phyloP scores from a whole-genome alignment of 257 asterid genomes.

The Solanum rostratum region DNA sequence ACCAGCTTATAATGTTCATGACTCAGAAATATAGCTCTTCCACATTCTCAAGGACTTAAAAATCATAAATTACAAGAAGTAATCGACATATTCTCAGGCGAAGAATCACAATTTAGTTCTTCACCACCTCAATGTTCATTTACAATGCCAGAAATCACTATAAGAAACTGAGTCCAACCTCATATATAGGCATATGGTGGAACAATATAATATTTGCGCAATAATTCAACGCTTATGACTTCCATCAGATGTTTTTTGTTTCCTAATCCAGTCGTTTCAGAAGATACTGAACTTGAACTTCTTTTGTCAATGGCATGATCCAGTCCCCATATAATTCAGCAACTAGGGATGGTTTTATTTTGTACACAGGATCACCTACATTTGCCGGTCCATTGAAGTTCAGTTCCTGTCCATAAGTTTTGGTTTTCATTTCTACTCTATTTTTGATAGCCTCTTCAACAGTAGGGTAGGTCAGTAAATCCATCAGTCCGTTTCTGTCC shows the following conservation, averaged over 20 bases:
- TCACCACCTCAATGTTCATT: background rate
- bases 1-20: background rate
- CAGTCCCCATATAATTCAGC: constrained; percentile 66
- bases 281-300: constrained; percentile 76
- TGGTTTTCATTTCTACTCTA: constrained; percentile 77
- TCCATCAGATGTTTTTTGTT: background rate
- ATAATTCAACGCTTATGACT: background rate
- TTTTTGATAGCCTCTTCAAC: constrained; percentile 60
- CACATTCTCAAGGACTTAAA: background rate
- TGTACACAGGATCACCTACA: constrained; percentile 40
- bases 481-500: constrained; percentile 55
- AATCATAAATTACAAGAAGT: background rate
- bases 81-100: background rate
- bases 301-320: constrained; percentile 96
- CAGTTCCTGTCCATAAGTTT: constrained; percentile 67
- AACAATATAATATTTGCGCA: background rate
- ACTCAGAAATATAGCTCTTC: background rate
- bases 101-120: background rate
- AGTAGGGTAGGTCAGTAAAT: constrained; percentile 50
- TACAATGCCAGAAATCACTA: background rate
- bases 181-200: background rate
- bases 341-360: constrained; percentile 61
- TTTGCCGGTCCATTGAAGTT: constrained; percentile 14
- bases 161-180: background rate
- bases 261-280: constrained; percentile 61